Evolutionary conservation across 176 grass and related monocot species (phyloP), one percentile per base, ranked within the genome.

Genomic region (Urochloa ruziziensis): DNA sequence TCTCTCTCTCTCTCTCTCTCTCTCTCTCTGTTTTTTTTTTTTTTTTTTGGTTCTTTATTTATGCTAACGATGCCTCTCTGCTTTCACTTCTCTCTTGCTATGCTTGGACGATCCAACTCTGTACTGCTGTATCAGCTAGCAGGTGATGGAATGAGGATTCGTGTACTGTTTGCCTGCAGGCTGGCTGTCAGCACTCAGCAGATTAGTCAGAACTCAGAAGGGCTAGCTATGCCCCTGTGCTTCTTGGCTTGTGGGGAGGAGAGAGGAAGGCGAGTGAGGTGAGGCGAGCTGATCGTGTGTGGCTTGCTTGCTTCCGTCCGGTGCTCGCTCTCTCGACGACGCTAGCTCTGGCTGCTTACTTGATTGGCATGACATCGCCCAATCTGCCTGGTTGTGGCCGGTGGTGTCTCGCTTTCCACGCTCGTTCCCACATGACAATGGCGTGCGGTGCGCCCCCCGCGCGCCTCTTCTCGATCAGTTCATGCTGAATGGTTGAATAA

Each of bases 391-490:
- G 16, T 7, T 3, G 34, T 37, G 67, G 24, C 44, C 27, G 68
- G 68, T 71, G 68, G 44, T 47, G 42, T 29, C 16, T 71, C 68
- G 68, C 68, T 71, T 47, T 71, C 68, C 68, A 8, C 47, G 68
- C 24, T 2, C 42, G 67, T 44, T 70, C 67, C 67, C 67, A 44
- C 67, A 70, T 70, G 67, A 70, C 37, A 27, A 70, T 70, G 67
- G 67, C 66, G 16, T 69, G 64, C 40, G 67, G 67, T 37, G 16
- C 43, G 64, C 40, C 65, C 64, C 10, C 21, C 33, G 3, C 18
- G 63, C 10, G 19, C 36, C 21, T 67, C 65, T 43, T 69, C 12
- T n/a, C 54, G 23, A 11, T 57, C 56, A 59, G 13, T 25, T 59
- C n/a, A 3, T 27, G 56, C 17, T 25, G n/a, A n/a, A n/a, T n/a